Conservation (phyloP, 352 stramenopile genomes). For the Phytophthora agathidicida region DNA sequence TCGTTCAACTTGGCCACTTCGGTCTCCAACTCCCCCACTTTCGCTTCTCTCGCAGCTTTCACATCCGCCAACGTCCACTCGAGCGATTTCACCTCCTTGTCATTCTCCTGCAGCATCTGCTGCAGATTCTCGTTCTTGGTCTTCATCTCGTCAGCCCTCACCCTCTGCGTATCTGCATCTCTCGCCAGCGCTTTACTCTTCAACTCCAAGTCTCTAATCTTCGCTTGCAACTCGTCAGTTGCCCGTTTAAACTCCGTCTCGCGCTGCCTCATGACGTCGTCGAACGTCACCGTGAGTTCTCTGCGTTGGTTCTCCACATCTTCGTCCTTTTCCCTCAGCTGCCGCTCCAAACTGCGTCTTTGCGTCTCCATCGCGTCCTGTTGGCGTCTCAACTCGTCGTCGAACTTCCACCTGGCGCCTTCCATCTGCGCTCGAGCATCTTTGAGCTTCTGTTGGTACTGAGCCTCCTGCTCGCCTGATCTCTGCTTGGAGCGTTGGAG, state of each 20-base stretch:
- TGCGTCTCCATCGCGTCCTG: constrained; percentile 67
- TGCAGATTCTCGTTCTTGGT: constrained; percentile 74
- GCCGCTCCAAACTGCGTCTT: constrained; percentile 54
- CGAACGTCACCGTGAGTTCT: constrained; percentile 76
- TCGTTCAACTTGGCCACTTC: constrained; percentile 64
- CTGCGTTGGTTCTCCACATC: constrained; percentile 74
- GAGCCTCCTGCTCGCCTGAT: constrained; percentile 51
- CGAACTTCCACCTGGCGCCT: constrained; percentile 72
- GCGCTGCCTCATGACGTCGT: constrained; percentile 75
- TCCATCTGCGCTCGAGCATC: constrained; percentile 77
- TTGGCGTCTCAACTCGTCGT: constrained; percentile 68
- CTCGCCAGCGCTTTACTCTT: constrained; percentile 51
- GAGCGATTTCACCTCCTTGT: constrained; percentile 71
- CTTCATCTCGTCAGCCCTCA: constrained; percentile 61
- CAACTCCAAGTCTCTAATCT: constrained; percentile 66
- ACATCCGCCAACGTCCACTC: constrained; percentile 78
- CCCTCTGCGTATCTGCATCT: constrained; percentile 49
- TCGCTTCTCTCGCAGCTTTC: constrained; percentile 56
- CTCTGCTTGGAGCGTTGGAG: constrained; percentile 54
- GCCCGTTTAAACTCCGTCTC: constrained; percentile 63
- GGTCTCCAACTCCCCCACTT: constrained; percentile 68
- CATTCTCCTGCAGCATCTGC: constrained; percentile 56
- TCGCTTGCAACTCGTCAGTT: constrained; percentile 48
- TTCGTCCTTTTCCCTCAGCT: constrained; percentile 80
- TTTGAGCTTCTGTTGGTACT: constrained; percentile 78